Conservation (phyloP, 108 stramenopile genomes). For the Pelagomonas calceolata region DNA sequence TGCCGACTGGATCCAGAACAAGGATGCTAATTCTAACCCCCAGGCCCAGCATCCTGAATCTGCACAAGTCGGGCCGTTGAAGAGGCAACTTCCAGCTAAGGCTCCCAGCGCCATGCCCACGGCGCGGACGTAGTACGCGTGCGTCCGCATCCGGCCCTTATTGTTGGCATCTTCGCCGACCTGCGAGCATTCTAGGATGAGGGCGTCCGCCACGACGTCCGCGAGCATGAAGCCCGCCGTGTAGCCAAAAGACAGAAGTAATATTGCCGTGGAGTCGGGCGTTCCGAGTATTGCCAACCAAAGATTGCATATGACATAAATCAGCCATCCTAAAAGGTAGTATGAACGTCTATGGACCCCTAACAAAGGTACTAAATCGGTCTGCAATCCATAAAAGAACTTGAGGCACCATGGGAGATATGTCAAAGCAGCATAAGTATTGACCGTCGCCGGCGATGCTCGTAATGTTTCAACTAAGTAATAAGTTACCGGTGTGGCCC, state of each 20-base stretch:
- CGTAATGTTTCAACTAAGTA: not conserved
- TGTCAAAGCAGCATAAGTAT: not conserved
- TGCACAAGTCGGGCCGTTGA: not conserved
- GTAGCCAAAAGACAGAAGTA: not conserved
- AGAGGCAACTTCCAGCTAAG: not conserved
- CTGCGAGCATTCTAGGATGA: constrained; percentile 40
- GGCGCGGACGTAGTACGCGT: not conserved
- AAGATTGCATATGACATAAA: constrained; percentile 19
- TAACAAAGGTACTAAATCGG: constrained; percentile 45
- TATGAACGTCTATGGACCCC: constrained; percentile 55
- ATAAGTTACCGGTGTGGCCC: not conserved
- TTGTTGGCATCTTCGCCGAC: not conserved
- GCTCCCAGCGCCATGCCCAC: not conserved
- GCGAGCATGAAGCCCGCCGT: constrained; percentile 44
- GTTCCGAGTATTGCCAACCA: constrained; percentile 26
- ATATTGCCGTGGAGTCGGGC: not conserved
- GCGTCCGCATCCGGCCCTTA: not conserved
- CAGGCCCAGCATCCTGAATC: not conserved
- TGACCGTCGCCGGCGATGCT: not conserved
- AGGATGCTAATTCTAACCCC: not conserved
- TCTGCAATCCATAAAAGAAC: constrained; percentile 46
- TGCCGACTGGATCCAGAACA: not conserved
- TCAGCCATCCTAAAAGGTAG: constrained; percentile 42
- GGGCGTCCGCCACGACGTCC: constrained; percentile 59
- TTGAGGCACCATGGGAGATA: constrained; percentile 40